These are phyloP conservation scores for Malus hybrid DNA, from an alignment of 331 rosid genomes.

Conservation along the genomic window DNA sequence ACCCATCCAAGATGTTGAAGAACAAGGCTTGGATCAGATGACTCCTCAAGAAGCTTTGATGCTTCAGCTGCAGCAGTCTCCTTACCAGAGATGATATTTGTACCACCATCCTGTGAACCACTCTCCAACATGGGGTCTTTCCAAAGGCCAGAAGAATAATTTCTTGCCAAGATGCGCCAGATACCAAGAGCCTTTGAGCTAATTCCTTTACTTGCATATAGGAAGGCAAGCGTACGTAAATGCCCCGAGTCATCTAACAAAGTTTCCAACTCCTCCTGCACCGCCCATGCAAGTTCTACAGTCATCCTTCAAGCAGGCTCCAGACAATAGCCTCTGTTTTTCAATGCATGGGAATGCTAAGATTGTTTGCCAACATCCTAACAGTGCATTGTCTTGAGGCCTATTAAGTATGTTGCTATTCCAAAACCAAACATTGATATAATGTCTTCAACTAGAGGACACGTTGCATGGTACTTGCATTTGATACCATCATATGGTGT, in stretches of 20 bases:
- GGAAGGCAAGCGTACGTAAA: conserved; percentile 90
- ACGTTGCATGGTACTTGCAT: neutral
- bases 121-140: conserved; percentile 50
- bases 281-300: conserved; percentile 41
- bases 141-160: conserved; percentile 71
- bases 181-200: conserved; percentile 84
- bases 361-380: too few relatives aligned
- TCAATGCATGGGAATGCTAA: conserved; percentile 30
- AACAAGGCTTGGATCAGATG: conserved; percentile 76
- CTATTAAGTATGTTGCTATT: conserved; percentile 11
- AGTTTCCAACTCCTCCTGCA: conserved; percentile 97
- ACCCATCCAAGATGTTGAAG: conserved; percentile 99
- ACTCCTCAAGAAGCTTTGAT: conserved; percentile 84
- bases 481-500: neutral
- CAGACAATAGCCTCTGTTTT: conserved; percentile 39
- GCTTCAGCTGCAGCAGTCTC: conserved; percentile 88
- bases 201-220: conserved; percentile 86
- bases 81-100: conserved; percentile 47
- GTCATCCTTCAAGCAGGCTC: conserved; percentile 44
- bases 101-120: conserved; percentile 18
- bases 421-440: conserved; percentile 4
- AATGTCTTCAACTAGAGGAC: neutral
- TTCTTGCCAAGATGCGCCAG: conserved; percentile 90
- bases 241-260: conserved; percentile 89
- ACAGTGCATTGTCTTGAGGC: conserved; percentile 29